These are phyloP conservation scores for Claviceps citrina DNA, from an alignment of 2,329 filamentous ascomycete genomes.

Conservation along the genomic window DNA sequence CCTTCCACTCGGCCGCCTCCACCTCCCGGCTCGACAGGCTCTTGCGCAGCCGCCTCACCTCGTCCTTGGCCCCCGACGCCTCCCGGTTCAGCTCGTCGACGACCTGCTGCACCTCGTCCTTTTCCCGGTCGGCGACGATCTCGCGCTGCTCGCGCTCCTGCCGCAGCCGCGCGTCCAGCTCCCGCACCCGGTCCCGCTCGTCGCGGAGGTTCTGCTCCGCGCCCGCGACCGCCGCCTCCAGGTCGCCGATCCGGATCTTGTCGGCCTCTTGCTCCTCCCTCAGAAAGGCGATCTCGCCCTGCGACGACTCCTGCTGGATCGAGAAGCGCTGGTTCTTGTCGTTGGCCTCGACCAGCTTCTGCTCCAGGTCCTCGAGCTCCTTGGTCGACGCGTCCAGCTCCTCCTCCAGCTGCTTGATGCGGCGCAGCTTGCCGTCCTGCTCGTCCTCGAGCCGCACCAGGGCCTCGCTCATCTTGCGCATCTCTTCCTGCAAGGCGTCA, in stretches of 20 bases:
- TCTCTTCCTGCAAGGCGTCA: slow-evolving; percentile 79
- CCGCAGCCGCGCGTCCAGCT: slow-evolving; percentile 58
- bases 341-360: slow-evolving; percentile 69
- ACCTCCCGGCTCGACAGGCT: slow-evolving; percentile 69
- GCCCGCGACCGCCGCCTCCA: slow-evolving; percentile 68
- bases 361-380: slow-evolving; percentile 75
- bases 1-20: slow-evolving; percentile 82
- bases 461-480: slow-evolving; percentile 79
- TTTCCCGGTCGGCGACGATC: slow-evolving; percentile 71
- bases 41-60: slow-evolving; percentile 68
- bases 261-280: slow-evolving; percentile 93
- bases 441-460: slow-evolving; percentile 82
- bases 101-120: slow-evolving; percentile 86
- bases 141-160: slow-evolving; percentile 78
- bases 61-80: slow-evolving; percentile 67
- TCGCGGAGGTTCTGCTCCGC: slow-evolving; percentile 69
- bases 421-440: slow-evolving; percentile 59
- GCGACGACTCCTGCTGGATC: slow-evolving; percentile 83
- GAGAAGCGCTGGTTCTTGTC: slow-evolving; percentile 76
- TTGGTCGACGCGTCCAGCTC: slow-evolving; percentile 72
- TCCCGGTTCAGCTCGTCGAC: slow-evolving; percentile 87
- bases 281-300: slow-evolving; percentile 85
- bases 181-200: slow-evolving; percentile 60
- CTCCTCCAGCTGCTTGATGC: slow-evolving; percentile 68
- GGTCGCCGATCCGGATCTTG: slow-evolving; percentile 92